These are phyloP conservation scores for Trametes maxima DNA, from an alignment of 768 basidiomycete species.

Conservation along the genomic window DNA sequence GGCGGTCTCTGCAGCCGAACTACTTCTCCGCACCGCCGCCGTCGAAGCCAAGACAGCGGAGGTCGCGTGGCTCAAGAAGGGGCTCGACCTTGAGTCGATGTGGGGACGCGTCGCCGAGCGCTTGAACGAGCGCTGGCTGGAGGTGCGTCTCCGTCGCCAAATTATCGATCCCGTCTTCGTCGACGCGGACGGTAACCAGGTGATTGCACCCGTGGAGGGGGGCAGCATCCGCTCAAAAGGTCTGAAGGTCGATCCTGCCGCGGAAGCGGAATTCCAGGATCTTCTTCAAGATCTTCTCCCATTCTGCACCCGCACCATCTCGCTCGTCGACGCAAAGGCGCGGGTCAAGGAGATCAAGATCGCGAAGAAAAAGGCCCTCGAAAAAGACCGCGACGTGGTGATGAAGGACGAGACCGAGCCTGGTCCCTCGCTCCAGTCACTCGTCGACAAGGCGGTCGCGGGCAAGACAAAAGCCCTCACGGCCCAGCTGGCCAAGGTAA, in stretches of 20 bases:
- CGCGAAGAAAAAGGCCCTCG: neutral
- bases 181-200: too few relatives aligned
- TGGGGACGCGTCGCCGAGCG: too few relatives aligned
- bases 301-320: neutral
- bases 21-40: neutral
- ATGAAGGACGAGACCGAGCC: neutral
- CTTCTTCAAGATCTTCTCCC: neutral
- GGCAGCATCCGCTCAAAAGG: too few relatives aligned
- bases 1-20: neutral
- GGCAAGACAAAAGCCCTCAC: neutral
- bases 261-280: neutral
- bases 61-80: too few relatives aligned
- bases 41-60: too few relatives aligned
- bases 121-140: too few relatives aligned
- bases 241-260: too few relatives aligned
- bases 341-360: neutral
- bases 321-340: neutral
- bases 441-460: constrained; percentile 5
- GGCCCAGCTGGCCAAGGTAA: neutral
- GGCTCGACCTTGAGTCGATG: too few relatives aligned
- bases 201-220: too few relatives aligned
- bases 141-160: too few relatives aligned
- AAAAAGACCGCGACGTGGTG: neutral
- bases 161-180: too few relatives aligned
- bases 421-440: neutral